These are phyloP conservation scores for Saccharomycopsis lassenensis DNA, from an alignment of 805 yeast species.

Conservation along the genomic window DNA sequence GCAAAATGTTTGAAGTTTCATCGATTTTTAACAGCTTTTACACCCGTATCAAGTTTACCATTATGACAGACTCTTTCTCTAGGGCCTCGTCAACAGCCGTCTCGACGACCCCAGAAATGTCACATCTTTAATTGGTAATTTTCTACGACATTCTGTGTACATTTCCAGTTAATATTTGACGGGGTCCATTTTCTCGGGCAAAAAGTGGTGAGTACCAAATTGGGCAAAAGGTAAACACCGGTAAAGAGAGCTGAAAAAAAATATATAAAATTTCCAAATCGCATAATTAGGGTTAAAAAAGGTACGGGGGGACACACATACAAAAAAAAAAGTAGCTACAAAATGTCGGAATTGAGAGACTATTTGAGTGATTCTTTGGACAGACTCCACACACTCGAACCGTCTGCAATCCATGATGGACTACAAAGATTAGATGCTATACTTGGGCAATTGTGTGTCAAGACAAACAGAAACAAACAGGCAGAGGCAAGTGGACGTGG, in stretches of 20 bases:
- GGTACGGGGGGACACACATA: neutral
- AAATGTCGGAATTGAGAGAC: constrained; percentile 18
- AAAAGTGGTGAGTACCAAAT: constrained; percentile 2
- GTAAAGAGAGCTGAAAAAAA: neutral
- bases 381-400: constrained; percentile 18
- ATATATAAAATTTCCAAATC: neutral
- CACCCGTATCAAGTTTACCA: too few relatives aligned
- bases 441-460: constrained; percentile 19
- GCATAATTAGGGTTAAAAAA: neutral
- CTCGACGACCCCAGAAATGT: too few relatives aligned
- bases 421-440: constrained; percentile 20
- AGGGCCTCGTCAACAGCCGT: neutral
- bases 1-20: too few relatives aligned
- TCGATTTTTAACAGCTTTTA: too few relatives aligned
- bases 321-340: neutral
- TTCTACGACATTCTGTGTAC: too few relatives aligned
- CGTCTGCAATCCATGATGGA: constrained; percentile 19
- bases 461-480: constrained; percentile 7
- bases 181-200: neutral
- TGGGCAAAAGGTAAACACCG: constrained; percentile 3
- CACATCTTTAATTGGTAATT: too few relatives aligned
- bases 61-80: too few relatives aligned
- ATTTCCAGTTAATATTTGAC: neutral
- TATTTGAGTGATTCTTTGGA: constrained; percentile 19
- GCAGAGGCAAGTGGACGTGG: constrained; percentile 1